Evolutionary conservation across 345 rosid species (phyloP).

Genomic region (Isatis tinctoria): DNA sequence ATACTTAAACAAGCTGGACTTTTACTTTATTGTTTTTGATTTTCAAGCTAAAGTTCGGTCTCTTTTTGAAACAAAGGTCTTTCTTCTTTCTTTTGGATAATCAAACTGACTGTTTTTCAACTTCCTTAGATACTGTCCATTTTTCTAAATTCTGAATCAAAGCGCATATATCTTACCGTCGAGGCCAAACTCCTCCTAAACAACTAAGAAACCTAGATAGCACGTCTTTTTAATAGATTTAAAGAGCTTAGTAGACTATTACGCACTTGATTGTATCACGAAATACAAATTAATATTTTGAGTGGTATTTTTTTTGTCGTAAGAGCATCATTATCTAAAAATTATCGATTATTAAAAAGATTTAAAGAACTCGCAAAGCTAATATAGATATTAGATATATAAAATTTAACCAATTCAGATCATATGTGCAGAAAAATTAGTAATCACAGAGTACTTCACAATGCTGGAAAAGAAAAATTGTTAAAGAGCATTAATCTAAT

Average conservation of each 20-base stretch:
- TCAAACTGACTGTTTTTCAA: background rate
- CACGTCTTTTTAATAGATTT: background rate
- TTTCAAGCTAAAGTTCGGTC: constrained; percentile 13
- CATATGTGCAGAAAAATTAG: background rate
- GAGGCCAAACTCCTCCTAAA: background rate
- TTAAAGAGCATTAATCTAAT: background rate
- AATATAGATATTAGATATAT: background rate
- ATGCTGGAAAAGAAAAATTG: background rate
- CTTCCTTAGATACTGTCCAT: background rate
- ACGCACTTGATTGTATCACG: background rate
- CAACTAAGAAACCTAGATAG: background rate
- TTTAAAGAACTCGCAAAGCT: background rate
- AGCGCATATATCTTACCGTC: background rate
- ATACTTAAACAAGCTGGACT: background rate
- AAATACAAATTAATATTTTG: background rate
- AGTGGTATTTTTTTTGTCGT: background rate
- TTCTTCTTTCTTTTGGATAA: background rate
- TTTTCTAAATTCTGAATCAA: background rate
- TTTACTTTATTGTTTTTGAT: constrained; percentile 9
- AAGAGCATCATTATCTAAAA: background rate
- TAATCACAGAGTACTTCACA: background rate
- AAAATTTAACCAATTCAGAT: background rate
- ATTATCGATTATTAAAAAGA: background rate
- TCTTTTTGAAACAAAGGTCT: constrained; percentile 1
- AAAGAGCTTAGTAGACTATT: background rate